Percentiles rank a stretch among this genome's conserved stretches.
These are phyloP conservation scores for Chalaropsis ovoidea DNA, from an alignment of 2,329 filamentous ascomycete species.

Conservation along the genomic window DNA sequence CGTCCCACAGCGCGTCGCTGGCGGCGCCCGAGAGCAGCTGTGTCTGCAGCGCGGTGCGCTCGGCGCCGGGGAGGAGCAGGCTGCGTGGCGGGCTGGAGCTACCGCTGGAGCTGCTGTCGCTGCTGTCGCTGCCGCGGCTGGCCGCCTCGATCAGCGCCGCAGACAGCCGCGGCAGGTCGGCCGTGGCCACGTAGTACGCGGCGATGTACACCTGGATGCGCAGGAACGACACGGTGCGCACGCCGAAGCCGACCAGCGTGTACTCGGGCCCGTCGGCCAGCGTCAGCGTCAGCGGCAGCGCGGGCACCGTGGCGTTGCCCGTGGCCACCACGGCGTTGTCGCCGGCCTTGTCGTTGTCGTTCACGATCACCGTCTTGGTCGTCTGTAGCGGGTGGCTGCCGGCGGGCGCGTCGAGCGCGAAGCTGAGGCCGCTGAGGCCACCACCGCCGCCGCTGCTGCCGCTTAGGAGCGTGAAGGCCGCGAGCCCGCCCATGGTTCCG, in stretches of 20 bases:
- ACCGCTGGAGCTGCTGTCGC: slow-evolving; percentile 30
- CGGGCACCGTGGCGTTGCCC: slow-evolving; percentile 67
- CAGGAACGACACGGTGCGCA: slow-evolving; percentile 82
- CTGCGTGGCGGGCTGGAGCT: slow-evolving; percentile 30
- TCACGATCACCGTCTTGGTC: slow-evolving; percentile 19
- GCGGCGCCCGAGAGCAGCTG: slow-evolving; percentile 58
- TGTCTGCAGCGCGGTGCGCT: slow-evolving; percentile 63
- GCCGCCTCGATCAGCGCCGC: slow-evolving; percentile 63
- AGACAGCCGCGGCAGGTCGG: slow-evolving; percentile 74
- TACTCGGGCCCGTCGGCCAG: slow-evolving; percentile 57
- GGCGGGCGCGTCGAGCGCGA: slow-evolving; percentile 18
- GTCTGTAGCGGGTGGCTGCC: slow-evolving; percentile 22
- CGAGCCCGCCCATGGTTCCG: neutral
- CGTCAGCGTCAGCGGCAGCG: slow-evolving; percentile 63
- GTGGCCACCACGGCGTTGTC: slow-evolving; percentile 40
- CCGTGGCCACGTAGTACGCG: slow-evolving; percentile 78
- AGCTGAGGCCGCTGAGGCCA: neutral
- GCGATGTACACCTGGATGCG: slow-evolving; percentile 89
- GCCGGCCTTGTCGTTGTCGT: no score
- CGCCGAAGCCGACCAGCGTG: slow-evolving; percentile 76
- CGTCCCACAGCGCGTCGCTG: slow-evolving; percentile 65
- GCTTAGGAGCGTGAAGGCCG: neutral
- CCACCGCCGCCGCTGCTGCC: no score
- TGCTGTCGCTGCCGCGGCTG: slow-evolving; percentile 63
- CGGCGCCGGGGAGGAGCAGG: slow-evolving; percentile 55